Percentiles rank a stretch among this genome's conserved stretches.
These are phyloP conservation scores for Hypholoma fasciculare DNA, from an alignment of 768 basidiomycete species.

Conservation along the genomic window DNA sequence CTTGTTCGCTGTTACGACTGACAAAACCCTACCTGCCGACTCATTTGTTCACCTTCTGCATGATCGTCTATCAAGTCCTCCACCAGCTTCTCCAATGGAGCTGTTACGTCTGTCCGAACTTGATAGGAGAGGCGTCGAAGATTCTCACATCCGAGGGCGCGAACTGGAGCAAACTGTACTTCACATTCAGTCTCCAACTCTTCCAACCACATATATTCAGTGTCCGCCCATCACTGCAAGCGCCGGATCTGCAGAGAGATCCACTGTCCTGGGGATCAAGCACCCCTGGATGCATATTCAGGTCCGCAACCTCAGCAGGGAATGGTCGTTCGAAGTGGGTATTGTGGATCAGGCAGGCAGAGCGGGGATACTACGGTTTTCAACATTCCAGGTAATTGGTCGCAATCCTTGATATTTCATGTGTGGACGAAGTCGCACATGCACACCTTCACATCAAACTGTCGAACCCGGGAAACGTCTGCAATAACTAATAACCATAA, in stretches of 20 bases:
- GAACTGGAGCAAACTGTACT: conserved; percentile 66
- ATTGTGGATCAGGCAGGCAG: conserved; percentile 63
- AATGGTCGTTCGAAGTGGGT: conserved; percentile 79
- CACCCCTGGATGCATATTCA: conserved; percentile 79
- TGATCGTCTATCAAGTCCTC: conserved; percentile 54
- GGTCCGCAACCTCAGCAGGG: conserved; percentile 62
- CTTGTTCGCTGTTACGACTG: conserved; percentile 50
- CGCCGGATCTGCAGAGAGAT: conserved; percentile 9
- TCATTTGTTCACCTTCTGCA: conserved; percentile 67
- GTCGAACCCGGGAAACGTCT: too few relatives aligned
- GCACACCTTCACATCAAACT: not conserved
- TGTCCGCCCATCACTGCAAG: conserved; percentile 41
- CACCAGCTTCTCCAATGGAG: conserved; percentile 44
- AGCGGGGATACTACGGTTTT: conserved; percentile 62
- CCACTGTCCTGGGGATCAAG: conserved; percentile 52
- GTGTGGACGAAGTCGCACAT: not conserved
- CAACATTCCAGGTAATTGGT: conserved; percentile 75
- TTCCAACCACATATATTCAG: conserved; percentile 66
- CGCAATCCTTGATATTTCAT: not conserved
- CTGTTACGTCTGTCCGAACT: conserved; percentile 43
- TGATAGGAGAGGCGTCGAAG: conserved; percentile 22
- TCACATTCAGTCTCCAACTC: conserved; percentile 77
- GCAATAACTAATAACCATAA: too few relatives aligned
- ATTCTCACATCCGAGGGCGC: conserved; percentile 30
- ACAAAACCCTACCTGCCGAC: conserved; percentile 54